Conservation (phyloP, 1,139 yeast genomes). For the Lodderomyces oxycetoniae region DNA sequence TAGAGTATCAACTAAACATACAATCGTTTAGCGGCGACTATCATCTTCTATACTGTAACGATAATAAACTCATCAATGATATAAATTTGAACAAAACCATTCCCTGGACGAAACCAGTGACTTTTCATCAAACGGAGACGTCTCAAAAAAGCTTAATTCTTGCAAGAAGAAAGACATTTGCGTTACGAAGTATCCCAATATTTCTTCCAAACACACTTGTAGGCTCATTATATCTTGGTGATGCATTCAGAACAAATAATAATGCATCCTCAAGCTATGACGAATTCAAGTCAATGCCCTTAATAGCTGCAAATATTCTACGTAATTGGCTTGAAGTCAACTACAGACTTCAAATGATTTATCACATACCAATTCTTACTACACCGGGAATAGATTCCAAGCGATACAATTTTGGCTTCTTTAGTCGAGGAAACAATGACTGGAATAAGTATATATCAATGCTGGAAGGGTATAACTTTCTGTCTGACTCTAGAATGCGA, state of each 20-base stretch:
- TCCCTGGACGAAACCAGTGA: conserved; percentile 22
- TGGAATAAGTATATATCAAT: conserved; percentile 21
- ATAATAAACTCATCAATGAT: conserved; percentile 27
- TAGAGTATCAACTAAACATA: conserved; percentile 24
- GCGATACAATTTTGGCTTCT: conserved; percentile 15
- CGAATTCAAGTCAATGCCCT: conserved; percentile 18
- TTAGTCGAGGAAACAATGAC: conserved; percentile 9
- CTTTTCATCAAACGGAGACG: conserved; percentile 1
- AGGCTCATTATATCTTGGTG: conserved; percentile 22
- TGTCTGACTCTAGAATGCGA: conserved; percentile 12
- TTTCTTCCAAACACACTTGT: conserved; percentile 24
- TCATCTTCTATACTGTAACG: conserved; percentile 28
- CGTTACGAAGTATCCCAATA: conserved; percentile 21
- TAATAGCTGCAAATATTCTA: conserved; percentile 26
- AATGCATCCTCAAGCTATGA: conserved; percentile 4
- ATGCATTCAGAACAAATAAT: conserved; percentile 5
- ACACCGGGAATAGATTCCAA: conserved; percentile 28
- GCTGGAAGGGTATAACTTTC: conserved; percentile 18
- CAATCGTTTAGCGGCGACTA: conserved; percentile 15
- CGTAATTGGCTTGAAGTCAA: conserved; percentile 28
- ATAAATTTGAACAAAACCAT: conserved; percentile 20
- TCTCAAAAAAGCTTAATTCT: conserved; percentile 11
- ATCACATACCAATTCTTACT: conserved; percentile 30
- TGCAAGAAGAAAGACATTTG: conserved; percentile 24
- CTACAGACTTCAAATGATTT: conserved; percentile 15